Conservation (phyloP, 2,329 filamentous ascomycete species). For the Aspergillus sp. region DNA sequence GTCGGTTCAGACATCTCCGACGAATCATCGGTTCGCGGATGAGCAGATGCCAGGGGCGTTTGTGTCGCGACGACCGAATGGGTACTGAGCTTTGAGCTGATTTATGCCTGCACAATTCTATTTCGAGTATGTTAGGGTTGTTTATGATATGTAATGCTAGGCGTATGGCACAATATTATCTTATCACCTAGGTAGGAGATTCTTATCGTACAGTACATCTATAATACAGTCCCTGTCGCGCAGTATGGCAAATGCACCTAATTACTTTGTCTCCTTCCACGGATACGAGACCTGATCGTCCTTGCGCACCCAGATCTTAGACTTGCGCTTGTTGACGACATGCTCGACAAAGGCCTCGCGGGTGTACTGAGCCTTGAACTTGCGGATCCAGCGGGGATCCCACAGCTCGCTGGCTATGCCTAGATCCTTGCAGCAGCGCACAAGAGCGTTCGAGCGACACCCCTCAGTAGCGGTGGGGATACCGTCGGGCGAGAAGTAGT, state of each 20-base stretch:
- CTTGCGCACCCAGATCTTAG: slow-evolving; percentile 82
- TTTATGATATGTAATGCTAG: too few species aligned
- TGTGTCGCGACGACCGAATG: neutral
- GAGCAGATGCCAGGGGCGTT: slow-evolving; percentile 8
- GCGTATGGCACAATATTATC: too few species aligned
- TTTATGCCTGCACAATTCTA: too few species aligned
- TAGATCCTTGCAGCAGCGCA: slow-evolving; percentile 97
- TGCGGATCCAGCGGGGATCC: slow-evolving; percentile 88
- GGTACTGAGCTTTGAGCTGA: neutral
- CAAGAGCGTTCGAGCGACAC: slow-evolving; percentile 94
- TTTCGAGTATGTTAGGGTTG: too few species aligned
- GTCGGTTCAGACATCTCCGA: slow-evolving; percentile 1
- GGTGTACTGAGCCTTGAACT: slow-evolving; percentile 71
- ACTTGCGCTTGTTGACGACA: slow-evolving; percentile 78
- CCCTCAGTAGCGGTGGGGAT: slow-evolving; percentile 94
- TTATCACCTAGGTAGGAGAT: too few species aligned
- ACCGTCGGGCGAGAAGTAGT: slow-evolving; percentile 84
- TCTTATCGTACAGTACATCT: too few species aligned
- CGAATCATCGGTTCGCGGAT: neutral
- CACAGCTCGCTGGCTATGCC: slow-evolving; percentile 93
- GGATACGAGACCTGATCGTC: slow-evolving; percentile 70
- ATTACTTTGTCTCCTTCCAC: slow-evolving; percentile 51
- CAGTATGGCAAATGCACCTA: neutral
- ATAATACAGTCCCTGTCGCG: too few species aligned
- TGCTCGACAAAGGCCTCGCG: slow-evolving; percentile 91